Conservation (phyloP, 225 moss, liverwort and hornwort genomes). For the Asterella californica region DNA sequence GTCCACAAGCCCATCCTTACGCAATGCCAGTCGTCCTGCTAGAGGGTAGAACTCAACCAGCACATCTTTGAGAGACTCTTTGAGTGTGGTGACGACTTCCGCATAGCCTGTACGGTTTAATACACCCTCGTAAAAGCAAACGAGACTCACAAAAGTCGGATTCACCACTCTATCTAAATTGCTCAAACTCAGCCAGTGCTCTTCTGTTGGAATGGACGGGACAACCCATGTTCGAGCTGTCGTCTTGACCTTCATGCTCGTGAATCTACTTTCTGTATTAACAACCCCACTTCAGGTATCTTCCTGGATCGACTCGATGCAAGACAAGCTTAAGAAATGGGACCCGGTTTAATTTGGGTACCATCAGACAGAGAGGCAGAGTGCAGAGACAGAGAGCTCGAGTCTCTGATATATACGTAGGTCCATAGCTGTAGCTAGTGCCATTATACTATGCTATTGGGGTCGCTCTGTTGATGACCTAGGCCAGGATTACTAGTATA, state of each 20-base stretch:
- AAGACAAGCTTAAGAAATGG: too few species aligned
- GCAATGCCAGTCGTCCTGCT: background rate
- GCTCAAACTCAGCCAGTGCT: slow-evolving; percentile 29
- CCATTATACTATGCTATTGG: too few species aligned
- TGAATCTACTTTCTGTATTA: background rate
- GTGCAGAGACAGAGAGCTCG: too few species aligned
- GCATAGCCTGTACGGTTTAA: too few species aligned
- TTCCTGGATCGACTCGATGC: too few species aligned
- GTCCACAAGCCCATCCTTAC: slow-evolving; percentile 16
- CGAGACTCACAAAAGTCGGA: slow-evolving; percentile 34
- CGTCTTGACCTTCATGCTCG: slow-evolving; percentile 19
- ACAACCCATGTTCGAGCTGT: slow-evolving; percentile 13
- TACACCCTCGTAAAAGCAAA: slow-evolving; percentile 12
- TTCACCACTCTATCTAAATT: slow-evolving; percentile 39
- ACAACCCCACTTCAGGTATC: too few species aligned
- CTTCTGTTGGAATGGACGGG: background rate
- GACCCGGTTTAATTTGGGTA: too few species aligned
- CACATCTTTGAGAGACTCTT: slow-evolving; percentile 8
- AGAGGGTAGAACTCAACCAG: slow-evolving; percentile 25
- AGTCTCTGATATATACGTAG: too few species aligned
- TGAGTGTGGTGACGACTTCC: background rate
- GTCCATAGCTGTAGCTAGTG: too few species aligned
- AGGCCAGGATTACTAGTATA: too few species aligned
- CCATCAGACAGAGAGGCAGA: too few species aligned
- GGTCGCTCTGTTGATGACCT: too few species aligned